Conservation (phyloP, 352 stramenopile species). For the Globisporangium splendens region DNA sequence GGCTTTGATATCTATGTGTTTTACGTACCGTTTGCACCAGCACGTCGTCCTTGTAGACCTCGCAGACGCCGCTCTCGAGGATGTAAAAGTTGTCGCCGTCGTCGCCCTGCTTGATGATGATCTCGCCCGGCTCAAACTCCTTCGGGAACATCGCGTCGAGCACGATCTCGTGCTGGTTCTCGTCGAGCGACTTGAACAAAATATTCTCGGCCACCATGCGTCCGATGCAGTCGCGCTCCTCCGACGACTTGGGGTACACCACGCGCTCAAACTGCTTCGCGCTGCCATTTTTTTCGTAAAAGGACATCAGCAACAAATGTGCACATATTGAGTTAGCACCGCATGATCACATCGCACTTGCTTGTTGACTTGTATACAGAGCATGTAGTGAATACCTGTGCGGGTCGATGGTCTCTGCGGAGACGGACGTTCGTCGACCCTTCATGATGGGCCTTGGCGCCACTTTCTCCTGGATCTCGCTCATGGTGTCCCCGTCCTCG, state of each 20-base stretch:
- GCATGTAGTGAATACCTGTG: conserved; percentile 37
- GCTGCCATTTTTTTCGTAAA: conserved; percentile 26
- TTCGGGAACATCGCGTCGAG: conserved; percentile 86
- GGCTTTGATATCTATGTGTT: too few relatives aligned
- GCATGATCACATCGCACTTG: too few relatives aligned
- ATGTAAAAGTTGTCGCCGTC: conserved; percentile 95
- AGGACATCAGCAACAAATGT: conserved; percentile 1
- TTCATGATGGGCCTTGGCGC: conserved; percentile 67
- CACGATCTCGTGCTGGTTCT: conserved; percentile 85
- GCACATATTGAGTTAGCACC: too few relatives aligned
- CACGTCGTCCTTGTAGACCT: conserved; percentile 87
- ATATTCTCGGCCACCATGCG: conserved; percentile 88
- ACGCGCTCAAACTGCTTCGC: conserved; percentile 81
- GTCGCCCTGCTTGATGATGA: conserved; percentile 90
- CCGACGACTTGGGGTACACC: conserved; percentile 77
- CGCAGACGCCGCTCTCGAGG: conserved; percentile 89
- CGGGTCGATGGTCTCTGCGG: conserved; percentile 83
- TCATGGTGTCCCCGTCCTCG: conserved; percentile 70
- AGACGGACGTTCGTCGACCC: conserved; percentile 86
- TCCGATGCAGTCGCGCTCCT: conserved; percentile 73
- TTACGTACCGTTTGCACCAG: conserved; percentile 68
- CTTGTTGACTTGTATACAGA: too few relatives aligned
- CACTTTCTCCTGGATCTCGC: conserved; percentile 73
- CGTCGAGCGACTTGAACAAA: conserved; percentile 87
- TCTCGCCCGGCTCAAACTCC: conserved; percentile 71